Conservation (phyloP, 306 rosid species). For the Senna tora region DNA sequence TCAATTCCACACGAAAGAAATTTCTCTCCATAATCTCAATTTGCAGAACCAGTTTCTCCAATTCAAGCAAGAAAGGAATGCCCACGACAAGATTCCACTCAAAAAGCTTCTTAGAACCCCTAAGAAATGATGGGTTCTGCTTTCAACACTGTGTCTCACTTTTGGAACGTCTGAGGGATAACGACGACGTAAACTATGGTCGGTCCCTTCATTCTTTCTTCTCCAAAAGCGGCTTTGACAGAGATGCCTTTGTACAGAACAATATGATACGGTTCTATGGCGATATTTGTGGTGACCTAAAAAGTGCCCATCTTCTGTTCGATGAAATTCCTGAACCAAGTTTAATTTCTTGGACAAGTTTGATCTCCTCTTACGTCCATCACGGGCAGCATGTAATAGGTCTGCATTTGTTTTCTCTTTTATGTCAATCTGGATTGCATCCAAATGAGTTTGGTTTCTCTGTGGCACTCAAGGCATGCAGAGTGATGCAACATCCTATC, state of each 20-base stretch:
- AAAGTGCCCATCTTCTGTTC: slow-evolving; percentile 42
- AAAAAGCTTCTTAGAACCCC: not conserved
- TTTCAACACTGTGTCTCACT: slow-evolving; percentile 44
- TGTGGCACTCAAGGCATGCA: slow-evolving; percentile 52
- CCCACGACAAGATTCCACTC: slow-evolving; percentile 18
- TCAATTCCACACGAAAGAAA: slow-evolving; percentile 18
- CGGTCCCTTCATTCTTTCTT: slow-evolving; percentile 44
- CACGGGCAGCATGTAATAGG: slow-evolving; percentile 41
- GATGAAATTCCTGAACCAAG: slow-evolving; percentile 55
- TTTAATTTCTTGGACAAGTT: slow-evolving; percentile 53
- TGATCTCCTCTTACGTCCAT: slow-evolving; percentile 47
- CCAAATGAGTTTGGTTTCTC: slow-evolving; percentile 54
- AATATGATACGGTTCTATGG: slow-evolving; percentile 45
- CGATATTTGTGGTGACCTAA: slow-evolving; percentile 21
- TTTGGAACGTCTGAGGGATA: slow-evolving; percentile 41
- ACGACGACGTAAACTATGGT: slow-evolving; percentile 32
- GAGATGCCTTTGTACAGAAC: slow-evolving; percentile 48
- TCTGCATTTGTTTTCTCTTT: slow-evolving; percentile 34
- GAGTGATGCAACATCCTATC: slow-evolving; percentile 32
- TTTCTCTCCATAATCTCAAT: slow-evolving; percentile 14
- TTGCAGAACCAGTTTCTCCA: slow-evolving; percentile 15
- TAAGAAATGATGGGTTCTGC: slow-evolving; percentile 30
- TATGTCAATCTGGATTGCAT: slow-evolving; percentile 39
- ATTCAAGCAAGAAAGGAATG: slow-evolving; percentile 2
- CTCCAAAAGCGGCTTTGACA: slow-evolving; percentile 42